Evolutionary conservation across 441 rosid genomes (phyloP), one percentile per base, ranked within the genome.

Genomic region (Rhodomyrtus psidioides): DNA sequence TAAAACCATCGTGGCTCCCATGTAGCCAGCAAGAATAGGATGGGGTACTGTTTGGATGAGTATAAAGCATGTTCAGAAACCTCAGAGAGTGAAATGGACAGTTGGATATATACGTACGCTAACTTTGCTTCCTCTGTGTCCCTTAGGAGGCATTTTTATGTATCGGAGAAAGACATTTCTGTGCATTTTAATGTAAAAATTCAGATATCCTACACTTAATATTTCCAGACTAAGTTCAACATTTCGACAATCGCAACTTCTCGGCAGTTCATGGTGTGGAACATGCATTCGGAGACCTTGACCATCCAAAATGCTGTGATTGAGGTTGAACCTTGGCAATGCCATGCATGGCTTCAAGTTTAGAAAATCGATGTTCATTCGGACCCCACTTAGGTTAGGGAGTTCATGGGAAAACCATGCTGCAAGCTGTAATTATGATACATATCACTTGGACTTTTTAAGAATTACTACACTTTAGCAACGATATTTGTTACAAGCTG

Each of bases 231-330:
- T 10, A 23, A 57, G 82, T 54, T 55, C 53, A 84, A 59, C 83
- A 70, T 82, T 83, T 85, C 83, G 76, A 84, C 83, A 58, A 59
- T 30, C 60, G 59, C 44, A 65, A 34, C 81, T 89, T 54, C 39
- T 85, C 15, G 86, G 81, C 87, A 92, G 94, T 92, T 86, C 92
- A 93, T 86, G 95, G 94, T 24, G 94, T 91, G 59, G 95, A 94
- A 81, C 93, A 93, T 86, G 94, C 95, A 70, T 93, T 93, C 83
- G 95, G 96, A 88, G 97, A 94, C 44, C 97, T 92, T 87, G 95
- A 92, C 83, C 89, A 91, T 82, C 86, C 95, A 53, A 91, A 92
- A 95, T 54, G 95, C 94, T 27, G 93, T 93, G 51, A 92, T 93
- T 75, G 97, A 93, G 92, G 95, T 94, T 30, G 97, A 94, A 86